phyloP scores from a whole-genome alignment of 2,329 filamentous ascomycete genomes.

The Monosporascus ibericus region DNA sequence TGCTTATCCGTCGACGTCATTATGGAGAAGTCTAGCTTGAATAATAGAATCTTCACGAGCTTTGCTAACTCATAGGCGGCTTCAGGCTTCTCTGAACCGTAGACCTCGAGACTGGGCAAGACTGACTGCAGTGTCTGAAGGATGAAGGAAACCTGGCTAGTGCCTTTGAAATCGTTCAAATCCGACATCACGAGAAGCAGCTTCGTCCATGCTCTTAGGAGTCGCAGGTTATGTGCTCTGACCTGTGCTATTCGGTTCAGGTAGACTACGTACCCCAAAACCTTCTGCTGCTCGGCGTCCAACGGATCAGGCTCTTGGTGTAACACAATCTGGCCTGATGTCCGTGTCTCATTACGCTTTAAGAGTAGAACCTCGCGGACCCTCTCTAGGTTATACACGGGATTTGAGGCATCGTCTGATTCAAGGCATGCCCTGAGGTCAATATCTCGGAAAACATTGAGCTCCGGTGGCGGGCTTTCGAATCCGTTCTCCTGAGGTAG shows the following conservation, averaged over 20 bases:
- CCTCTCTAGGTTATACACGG: constrained; percentile 63
- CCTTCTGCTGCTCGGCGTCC: constrained; percentile 52
- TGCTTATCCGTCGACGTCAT: constrained; percentile 34
- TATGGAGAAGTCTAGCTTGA: constrained; percentile 57
- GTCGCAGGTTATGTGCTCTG: constrained; percentile 51
- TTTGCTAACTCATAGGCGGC: constrained; percentile 72
- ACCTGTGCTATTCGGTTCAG: constrained; percentile 59
- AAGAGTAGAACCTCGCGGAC: constrained; percentile 69
- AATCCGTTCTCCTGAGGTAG: constrained; percentile 50
- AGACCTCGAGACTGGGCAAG: constrained; percentile 77
- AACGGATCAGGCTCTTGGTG: constrained; percentile 44
- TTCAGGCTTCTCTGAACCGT: constrained; percentile 60
- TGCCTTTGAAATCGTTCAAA: constrained; percentile 70
- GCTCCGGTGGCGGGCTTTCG: constrained; percentile 43
- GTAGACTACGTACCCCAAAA: constrained; percentile 56
- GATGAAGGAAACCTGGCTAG: constrained; percentile 69
- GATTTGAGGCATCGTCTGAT: constrained; percentile 48
- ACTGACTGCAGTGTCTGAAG: constrained; percentile 83
- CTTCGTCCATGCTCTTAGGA: constrained; percentile 79
- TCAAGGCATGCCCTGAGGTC: constrained; percentile 61
- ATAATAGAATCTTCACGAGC: constrained; percentile 67
- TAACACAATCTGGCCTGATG: constrained; percentile 40
- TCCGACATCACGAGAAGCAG: constrained; percentile 79
- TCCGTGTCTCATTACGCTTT: constrained; percentile 56
- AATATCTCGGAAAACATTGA: constrained; percentile 58